These are phyloP conservation scores for Boletus tylopilopsis DNA, from an alignment of 768 basidiomycete species.

Conservation along the genomic window DNA sequence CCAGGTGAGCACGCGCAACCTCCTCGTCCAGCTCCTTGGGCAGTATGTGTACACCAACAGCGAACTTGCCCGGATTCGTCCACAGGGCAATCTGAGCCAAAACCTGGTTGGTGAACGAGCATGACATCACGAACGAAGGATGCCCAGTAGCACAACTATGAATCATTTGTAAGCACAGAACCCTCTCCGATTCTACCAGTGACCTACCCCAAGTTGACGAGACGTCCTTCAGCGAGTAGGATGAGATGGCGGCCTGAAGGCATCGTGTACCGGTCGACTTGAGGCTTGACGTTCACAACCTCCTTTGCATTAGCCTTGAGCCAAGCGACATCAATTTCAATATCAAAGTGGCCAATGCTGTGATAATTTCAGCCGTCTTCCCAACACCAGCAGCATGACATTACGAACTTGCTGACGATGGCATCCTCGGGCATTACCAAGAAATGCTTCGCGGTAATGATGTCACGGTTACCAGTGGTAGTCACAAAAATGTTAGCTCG, in stretches of 20 bases:
- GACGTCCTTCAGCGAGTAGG: constrained; percentile 96
- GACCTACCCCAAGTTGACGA: constrained; percentile 92
- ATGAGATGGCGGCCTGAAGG: constrained; percentile 89
- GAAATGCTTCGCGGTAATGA: constrained; percentile 92
- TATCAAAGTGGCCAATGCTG: constrained; percentile 83
- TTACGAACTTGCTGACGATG: constrained; percentile 92
- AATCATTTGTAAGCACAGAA: constrained; percentile 6
- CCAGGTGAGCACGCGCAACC: constrained; percentile 94
- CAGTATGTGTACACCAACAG: constrained; percentile 96
- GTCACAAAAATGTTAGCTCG: constrained; percentile 93
- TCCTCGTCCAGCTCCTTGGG: constrained; percentile 99
- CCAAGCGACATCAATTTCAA: constrained; percentile 98
- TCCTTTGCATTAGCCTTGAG: constrained; percentile 88
- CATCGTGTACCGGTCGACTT: constrained; percentile 98
- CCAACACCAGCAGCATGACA: not conserved
- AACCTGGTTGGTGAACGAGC: constrained; percentile 98
- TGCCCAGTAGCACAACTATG: constrained; percentile 92
- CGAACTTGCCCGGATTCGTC: constrained; percentile 90
- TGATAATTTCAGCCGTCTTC: constrained; percentile 8
- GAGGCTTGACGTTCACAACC: constrained; percentile 92
- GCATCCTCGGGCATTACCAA: constrained; percentile 95
- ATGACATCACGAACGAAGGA: constrained; percentile 99
- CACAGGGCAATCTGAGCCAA: constrained; percentile 98
- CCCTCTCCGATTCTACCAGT: not conserved
- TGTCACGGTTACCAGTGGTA: constrained; percentile 98